These are phyloP conservation scores for Sphagnum contortum DNA, from an alignment of 225 moss, liverwort and hornwort genomes.

Conservation along the genomic window DNA sequence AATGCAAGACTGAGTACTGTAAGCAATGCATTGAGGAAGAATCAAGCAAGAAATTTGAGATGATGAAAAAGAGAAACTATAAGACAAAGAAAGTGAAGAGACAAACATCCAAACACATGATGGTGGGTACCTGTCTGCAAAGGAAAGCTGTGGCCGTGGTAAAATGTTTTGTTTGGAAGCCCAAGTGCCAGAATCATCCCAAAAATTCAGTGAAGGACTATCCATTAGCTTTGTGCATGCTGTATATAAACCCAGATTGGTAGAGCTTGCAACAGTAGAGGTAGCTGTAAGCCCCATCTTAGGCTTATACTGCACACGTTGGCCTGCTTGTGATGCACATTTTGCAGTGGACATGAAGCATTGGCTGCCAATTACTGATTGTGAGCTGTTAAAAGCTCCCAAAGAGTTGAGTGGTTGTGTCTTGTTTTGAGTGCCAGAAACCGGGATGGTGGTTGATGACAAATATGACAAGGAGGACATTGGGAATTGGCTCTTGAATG, in stretches of 20 bases:
- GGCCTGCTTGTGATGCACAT: conserved; percentile 33
- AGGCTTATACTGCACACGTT: conserved; percentile 30
- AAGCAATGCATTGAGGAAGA: neutral
- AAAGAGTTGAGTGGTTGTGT: conserved; percentile 26
- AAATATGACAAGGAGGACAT: conserved; percentile 39
- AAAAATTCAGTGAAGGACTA: conserved; percentile 22
- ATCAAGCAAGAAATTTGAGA: neutral
- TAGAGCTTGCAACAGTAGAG: conserved; percentile 13
- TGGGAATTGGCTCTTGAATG: conserved; percentile 50
- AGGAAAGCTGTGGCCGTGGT: conserved; percentile 50
- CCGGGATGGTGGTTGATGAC: conserved; percentile 32
- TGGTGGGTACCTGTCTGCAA: conserved; percentile 41
- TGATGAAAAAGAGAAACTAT: neutral
- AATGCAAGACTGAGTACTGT: too few species aligned
- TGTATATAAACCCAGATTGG: conserved; percentile 17
- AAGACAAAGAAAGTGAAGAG: neutral
- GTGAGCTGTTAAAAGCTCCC: conserved; percentile 28
- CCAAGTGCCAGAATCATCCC: conserved; percentile 54
- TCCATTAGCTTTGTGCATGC: conserved; percentile 19
- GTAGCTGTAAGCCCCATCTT: conserved; percentile 19
- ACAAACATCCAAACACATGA: neutral
- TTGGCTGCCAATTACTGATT: conserved; percentile 25
- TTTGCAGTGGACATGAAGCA: conserved; percentile 38
- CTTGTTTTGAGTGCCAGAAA: conserved; percentile 38
- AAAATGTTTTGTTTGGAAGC: conserved; percentile 37